Base-by-base conservation (phyloP, 2,329 filamentous ascomycete species). In the Ophidiomyces ophidiicola region DNA sequence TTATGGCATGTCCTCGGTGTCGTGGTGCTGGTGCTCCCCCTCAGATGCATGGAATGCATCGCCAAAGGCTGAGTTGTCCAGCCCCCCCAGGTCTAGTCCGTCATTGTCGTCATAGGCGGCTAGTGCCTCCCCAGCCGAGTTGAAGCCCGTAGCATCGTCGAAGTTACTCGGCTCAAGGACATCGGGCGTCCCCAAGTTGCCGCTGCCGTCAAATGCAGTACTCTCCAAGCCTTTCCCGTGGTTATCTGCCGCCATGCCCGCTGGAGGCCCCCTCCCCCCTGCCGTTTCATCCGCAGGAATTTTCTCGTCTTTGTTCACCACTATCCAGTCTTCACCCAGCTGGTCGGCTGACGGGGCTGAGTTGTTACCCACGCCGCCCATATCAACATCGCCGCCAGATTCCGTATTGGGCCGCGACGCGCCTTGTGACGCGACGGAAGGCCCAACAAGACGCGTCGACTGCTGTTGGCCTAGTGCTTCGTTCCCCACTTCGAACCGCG, bases 1-100 rank as follows among this genome's bases (percentile, higher is more conserved):
- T 45, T 47, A 63, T 20, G 59, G 53, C 49, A 64, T 62, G 14
- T 63, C 60, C 34, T 63, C 60, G 3, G 54, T 53, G 32, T 64
- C 59, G 28, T 54, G 59, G 14, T 45, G 53, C 44, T 63, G 56
- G 44, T 58, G 53, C 41, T 65, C 60, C 42, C 63, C 61, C 45
- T 71, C 67, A 32, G 68, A 68, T 11, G 66, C 67, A 46, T 86
- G 81, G 60, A 88, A 84, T 0, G 83, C 83, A 50, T 90, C 82
- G 2, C 82, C 83, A 62, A 90, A 90, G 1, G 82, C 83, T 24
- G 79, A 84, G 52, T 86, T 80, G 32, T 84, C 80, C 66, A 85
- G 72, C 46, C 79, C 80, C 6, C 71, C 74, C 29, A 70, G 55
- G 47, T 69, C 68, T 3, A 68, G 57, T 2, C 61, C 61, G 40